Conservation (phyloP, 78 protist species). For the Andalucia godoyi region DNA sequence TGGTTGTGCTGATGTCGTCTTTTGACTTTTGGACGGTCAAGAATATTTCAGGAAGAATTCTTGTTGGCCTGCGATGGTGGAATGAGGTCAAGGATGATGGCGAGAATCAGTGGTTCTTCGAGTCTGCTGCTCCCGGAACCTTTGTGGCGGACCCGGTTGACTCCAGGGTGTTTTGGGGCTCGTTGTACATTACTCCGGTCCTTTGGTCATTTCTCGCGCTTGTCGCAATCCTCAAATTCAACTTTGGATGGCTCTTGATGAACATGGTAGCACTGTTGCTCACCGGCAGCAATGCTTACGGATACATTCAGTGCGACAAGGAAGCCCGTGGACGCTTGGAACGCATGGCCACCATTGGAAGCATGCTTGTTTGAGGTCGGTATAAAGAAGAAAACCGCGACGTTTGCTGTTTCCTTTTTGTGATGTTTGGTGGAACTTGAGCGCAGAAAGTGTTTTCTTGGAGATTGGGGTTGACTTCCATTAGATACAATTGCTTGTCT, state of each 20-base stretch:
- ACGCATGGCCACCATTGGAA: too few relatives aligned
- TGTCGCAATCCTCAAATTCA: not conserved
- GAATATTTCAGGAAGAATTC: conserved; percentile 67
- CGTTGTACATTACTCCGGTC: conserved; percentile 14
- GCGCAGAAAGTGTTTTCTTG: too few relatives aligned
- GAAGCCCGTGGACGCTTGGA: too few relatives aligned
- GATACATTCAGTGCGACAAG: conserved; percentile 51
- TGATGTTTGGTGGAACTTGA: too few relatives aligned
- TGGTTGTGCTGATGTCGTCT: conserved; percentile 28
- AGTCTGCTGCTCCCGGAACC: conserved; percentile 8
- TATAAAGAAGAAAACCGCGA: too few relatives aligned
- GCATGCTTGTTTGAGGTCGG: too few relatives aligned
- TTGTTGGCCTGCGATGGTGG: conserved; percentile 86
- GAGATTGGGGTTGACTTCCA: too few relatives aligned
- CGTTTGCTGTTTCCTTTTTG: not conserved
- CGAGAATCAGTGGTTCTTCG: conserved; percentile 62
- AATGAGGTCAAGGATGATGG: conserved; percentile 66
- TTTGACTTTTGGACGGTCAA: conserved; percentile 75
- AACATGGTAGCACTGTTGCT: conserved; percentile 42
- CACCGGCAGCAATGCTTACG: conserved; percentile 35
- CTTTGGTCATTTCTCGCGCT: conserved; percentile 35
- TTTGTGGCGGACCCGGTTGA: not conserved
- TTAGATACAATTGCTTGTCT: too few relatives aligned
- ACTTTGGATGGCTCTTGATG: conserved; percentile 25
- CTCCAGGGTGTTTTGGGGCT: conserved; percentile 46